Conservation (phyloP, 352 stramenopile species). For the Phytophthora pinifolia region DNA sequence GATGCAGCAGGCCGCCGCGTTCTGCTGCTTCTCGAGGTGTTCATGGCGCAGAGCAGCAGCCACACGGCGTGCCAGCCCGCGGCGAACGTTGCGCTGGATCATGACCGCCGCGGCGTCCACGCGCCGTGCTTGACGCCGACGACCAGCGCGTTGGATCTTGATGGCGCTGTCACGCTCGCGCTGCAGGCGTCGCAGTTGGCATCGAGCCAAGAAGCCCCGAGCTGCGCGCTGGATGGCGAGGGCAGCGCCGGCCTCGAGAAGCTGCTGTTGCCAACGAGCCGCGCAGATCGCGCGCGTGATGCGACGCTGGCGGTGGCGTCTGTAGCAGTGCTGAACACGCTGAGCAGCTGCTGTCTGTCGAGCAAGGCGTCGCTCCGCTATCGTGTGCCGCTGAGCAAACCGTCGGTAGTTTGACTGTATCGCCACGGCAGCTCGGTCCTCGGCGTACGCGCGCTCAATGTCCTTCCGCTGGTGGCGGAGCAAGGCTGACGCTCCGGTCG, state of each 20-base stretch:
- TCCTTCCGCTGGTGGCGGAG: slow-evolving; percentile 19
- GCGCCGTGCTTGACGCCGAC: slow-evolving; percentile 21
- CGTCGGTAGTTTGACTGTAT: slow-evolving; percentile 50
- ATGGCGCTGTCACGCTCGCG: slow-evolving; percentile 30
- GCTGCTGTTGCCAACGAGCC: slow-evolving; percentile 26
- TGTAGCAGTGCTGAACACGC: slow-evolving; percentile 42
- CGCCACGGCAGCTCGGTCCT: slow-evolving; percentile 32
- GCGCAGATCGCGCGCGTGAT: slow-evolving; percentile 37
- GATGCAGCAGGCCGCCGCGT: slow-evolving; percentile 34
- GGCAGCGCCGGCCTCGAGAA: slow-evolving; percentile 19
- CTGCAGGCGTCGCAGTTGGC: slow-evolving; percentile 7
- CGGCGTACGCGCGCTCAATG: slow-evolving; percentile 28
- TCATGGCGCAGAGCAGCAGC: slow-evolving; percentile 17
- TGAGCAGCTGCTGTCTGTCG: slow-evolving; percentile 26
- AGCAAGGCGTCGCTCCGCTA: slow-evolving; percentile 24
- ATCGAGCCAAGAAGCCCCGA: slow-evolving; percentile 32
- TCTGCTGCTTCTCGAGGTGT: slow-evolving; percentile 12
- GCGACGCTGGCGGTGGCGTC: slow-evolving; percentile 32
- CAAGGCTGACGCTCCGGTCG: slow-evolving; percentile 9
- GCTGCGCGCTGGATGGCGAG: slow-evolving; percentile 35
- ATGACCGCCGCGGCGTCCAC: slow-evolving; percentile 33
- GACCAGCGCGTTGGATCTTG: slow-evolving; percentile 41
- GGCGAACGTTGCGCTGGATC: slow-evolving; percentile 44
- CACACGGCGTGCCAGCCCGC: slow-evolving; percentile 18
- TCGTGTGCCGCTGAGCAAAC: slow-evolving; percentile 40